Evolutionary conservation across 148 eudicot species (phyloP).

Genomic region (Spergularia bocconei): DNA sequence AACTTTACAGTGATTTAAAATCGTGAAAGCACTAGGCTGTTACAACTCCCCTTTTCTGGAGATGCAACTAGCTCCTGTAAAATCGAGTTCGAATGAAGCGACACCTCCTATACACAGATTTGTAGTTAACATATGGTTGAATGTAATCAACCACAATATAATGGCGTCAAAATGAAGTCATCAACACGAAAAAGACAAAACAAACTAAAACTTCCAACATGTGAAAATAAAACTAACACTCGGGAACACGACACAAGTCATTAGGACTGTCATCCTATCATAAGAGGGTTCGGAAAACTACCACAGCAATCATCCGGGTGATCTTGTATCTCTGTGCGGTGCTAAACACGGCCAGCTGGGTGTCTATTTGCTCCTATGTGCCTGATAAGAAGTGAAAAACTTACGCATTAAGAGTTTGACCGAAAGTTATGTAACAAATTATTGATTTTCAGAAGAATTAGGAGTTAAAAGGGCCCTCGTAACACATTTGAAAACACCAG

Average conservation of each 20-base stretch:
- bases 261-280: background rate
- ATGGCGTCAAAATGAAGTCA: constrained; percentile 1
- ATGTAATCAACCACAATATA: constrained; percentile 11
- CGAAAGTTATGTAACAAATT: background rate
- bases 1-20: background rate
- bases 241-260: background rate
- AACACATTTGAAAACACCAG: constrained; percentile 14
- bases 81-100: background rate
- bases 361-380: constrained; percentile 33
- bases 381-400: constrained; percentile 30
- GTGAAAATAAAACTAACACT: background rate
- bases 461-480: background rate
- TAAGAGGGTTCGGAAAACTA: background rate
- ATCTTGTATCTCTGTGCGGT: background rate
- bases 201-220: background rate
- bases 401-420: constrained; percentile 4
- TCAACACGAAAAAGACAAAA: constrained; percentile 3
- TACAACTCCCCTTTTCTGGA: background rate
- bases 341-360: constrained; percentile 45
- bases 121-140: background rate
- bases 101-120: constrained; percentile 1
- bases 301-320: background rate
- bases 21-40: background rate
- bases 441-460: constrained; percentile 4
- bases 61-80: background rate